Evolutionary conservation across 116 monocot genomes (phyloP), one percentile per base, ranked within the genome.

Genomic region (Dioscorea cayenensis): DNA sequence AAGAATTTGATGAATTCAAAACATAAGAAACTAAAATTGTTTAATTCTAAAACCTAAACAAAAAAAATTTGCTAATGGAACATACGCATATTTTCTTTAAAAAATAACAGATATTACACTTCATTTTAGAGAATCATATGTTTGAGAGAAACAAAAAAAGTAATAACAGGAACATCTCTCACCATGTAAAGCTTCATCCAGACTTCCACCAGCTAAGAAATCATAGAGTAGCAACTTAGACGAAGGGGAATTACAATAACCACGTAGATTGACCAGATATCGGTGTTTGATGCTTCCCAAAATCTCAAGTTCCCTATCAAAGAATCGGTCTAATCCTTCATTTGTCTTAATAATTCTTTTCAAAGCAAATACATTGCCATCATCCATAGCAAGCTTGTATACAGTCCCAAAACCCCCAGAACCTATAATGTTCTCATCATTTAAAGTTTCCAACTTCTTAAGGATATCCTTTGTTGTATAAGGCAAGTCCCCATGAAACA

Each of bases 401-500:
- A 99, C 97, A 63, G 91, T 99, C 69, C 90, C 97, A 83, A 99
- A 99, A 28, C 94, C 97, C 36, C 97, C 97, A 64, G 76, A 72
- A 50, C 97, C 94, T 64, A 99, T 89, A 55, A 99, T 94, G 68
- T 78, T 82, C 67, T 99, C 86, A 67, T 94, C 87, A 73, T 77
- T 87, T 32, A 97, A 71, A 0, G 72, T 83, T 68, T 97, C 97
- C 59, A 97, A 38, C 66, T 97, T 93, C 51, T 77, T 97, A 22
- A 97, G 77, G 37, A 97, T 88, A 73, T 97, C 97, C 62, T 89
- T 93, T 72, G 97, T 88, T 27, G 94, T 86, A 76, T 97, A 97
- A 65, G 97, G 97, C 74, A 97, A 72, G 72, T 97, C 97, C 37
- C 97, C 97, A 77, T 97, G 97, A 77, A 97, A 97, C 93, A 97